Conservation (phyloP, 164 flowering plant species). For the Stephania yunnanensis region DNA sequence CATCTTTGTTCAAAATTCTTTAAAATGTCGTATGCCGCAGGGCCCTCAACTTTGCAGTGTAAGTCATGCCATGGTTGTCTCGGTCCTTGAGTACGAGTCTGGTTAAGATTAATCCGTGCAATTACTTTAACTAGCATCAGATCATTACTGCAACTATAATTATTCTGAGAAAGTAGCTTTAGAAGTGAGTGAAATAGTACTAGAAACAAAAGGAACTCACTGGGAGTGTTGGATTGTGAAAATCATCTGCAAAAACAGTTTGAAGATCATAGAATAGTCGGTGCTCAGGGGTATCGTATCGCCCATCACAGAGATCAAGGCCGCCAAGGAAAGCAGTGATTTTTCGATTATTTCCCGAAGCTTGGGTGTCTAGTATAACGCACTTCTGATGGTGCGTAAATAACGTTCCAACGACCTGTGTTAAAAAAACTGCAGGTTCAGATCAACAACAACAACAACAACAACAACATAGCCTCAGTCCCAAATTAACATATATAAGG, state of each 20-base stretch:
- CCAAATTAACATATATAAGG: too few relatives aligned
- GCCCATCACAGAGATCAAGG: conserved; percentile 78
- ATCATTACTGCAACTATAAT: not conserved
- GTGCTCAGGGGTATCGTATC: conserved; percentile 86
- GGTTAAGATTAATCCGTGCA: not conserved
- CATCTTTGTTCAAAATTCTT: conserved; percentile 78
- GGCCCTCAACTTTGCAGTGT: conserved; percentile 77
- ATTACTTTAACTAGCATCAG: not conserved
- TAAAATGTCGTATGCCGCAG: conserved; percentile 75
- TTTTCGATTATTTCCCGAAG: conserved; percentile 58
- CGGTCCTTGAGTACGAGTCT: conserved; percentile 39
- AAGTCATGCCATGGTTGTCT: conserved; percentile 92
- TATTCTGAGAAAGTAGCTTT: not conserved
- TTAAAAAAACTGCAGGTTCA: conserved; percentile 15
- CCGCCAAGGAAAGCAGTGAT: conserved; percentile 76
- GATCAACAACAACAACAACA: too few relatives aligned
- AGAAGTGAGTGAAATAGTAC: not conserved
- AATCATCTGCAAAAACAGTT: conserved; percentile 53
- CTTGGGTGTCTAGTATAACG: conserved; percentile 67
- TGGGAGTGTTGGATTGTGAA: conserved; percentile 69
- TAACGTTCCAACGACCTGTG: conserved; percentile 78
- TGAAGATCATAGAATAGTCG: conserved; percentile 60
- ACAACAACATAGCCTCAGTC: too few relatives aligned
- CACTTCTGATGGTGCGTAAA: conserved; percentile 90
- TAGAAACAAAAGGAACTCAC: conserved; percentile 30